Percentiles rank a stretch among this genome's conserved stretches.
These are phyloP conservation scores for Penstemon eatonii DNA, from an alignment of 257 asterid species.

Conservation along the genomic window DNA sequence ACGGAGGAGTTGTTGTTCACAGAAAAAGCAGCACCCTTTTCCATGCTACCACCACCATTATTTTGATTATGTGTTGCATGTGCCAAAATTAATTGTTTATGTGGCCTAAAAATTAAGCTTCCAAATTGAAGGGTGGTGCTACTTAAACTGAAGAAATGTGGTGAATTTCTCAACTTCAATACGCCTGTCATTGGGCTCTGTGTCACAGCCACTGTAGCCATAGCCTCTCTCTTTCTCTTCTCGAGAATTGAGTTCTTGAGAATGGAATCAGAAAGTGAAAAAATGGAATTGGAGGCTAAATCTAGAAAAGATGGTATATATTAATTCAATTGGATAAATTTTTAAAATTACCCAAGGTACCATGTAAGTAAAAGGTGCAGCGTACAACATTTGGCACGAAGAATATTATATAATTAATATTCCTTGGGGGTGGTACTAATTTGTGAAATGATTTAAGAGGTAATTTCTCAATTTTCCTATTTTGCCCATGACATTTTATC, in stretches of 20 bases:
- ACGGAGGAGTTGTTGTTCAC: conserved; percentile 32
- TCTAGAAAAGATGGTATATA: too few relatives aligned
- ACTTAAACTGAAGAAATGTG: conserved; percentile 35
- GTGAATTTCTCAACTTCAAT: conserved; percentile 29
- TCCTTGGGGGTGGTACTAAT: too few relatives aligned
- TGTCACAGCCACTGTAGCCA: conserved; percentile 43
- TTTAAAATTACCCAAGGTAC: conserved; percentile 22
- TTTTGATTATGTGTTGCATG: conserved; percentile 30
- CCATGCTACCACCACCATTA: conserved; percentile 32
- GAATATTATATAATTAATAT: too few relatives aligned
- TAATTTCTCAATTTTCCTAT: too few relatives aligned
- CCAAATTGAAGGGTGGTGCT: conserved; percentile 29
- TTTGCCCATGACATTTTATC: too few relatives aligned
- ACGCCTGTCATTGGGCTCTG: conserved; percentile 37
- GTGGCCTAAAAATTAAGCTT: conserved; percentile 31
- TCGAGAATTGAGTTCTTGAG: conserved; percentile 8
- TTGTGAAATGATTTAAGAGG: too few relatives aligned
- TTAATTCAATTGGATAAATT: background rate
- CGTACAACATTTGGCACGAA: too few relatives aligned
- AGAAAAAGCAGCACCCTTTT: conserved; percentile 39
- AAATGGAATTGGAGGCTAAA: too few relatives aligned
- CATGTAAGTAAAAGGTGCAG: background rate
- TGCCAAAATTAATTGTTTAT: conserved; percentile 30
- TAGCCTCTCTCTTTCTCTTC: conserved; percentile 23
- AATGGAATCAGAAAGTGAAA: conserved; percentile 20